phyloP scores from a whole-genome alignment of 2,329 filamentous ascomycete species.

The Diaporthe helianthi region DNA sequence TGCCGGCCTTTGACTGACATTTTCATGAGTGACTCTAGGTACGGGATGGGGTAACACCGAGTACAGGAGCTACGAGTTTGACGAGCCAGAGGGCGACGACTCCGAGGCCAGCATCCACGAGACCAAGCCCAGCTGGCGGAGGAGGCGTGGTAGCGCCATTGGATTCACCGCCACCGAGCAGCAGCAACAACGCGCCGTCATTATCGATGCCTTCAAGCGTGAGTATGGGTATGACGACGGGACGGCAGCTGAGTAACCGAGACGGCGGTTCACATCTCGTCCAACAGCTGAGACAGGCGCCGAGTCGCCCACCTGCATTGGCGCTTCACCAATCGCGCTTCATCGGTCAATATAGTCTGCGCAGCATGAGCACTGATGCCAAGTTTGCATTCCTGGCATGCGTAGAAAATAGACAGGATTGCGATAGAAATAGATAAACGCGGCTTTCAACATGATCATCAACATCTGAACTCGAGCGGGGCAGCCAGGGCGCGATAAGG shows the following conservation, averaged over 20 bases:
- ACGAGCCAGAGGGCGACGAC: constrained; percentile 53
- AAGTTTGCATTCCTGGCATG: not conserved
- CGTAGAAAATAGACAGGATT: not conserved
- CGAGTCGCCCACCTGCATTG: not conserved
- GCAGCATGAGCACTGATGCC: not conserved
- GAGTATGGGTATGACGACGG: constrained; percentile 37
- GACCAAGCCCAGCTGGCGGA: constrained; percentile 55
- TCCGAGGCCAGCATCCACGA: constrained; percentile 55
- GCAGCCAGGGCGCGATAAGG: not conserved
- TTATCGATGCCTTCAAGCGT: constrained; percentile 45
- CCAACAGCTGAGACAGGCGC: not conserved
- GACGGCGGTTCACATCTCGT: not conserved
- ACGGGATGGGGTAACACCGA: constrained; percentile 81
- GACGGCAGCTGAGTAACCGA: not conserved
- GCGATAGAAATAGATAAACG: not conserved
- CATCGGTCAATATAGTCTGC: not conserved
- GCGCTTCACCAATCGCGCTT: not conserved
- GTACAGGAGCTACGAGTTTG: constrained; percentile 72
- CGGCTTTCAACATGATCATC: not conserved
- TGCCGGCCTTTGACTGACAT: constrained; percentile 21
- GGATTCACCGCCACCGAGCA: constrained; percentile 55
- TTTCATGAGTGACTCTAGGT: constrained; percentile 54
- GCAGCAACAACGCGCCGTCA: constrained; percentile 50
- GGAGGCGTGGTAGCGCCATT: constrained; percentile 50
- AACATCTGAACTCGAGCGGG: not conserved